Evolutionary conservation across 2,329 filamentous ascomycete genomes (phyloP), one percentile per base, ranked within the genome.

Genomic region (Ambrosiella xylebori): DNA sequence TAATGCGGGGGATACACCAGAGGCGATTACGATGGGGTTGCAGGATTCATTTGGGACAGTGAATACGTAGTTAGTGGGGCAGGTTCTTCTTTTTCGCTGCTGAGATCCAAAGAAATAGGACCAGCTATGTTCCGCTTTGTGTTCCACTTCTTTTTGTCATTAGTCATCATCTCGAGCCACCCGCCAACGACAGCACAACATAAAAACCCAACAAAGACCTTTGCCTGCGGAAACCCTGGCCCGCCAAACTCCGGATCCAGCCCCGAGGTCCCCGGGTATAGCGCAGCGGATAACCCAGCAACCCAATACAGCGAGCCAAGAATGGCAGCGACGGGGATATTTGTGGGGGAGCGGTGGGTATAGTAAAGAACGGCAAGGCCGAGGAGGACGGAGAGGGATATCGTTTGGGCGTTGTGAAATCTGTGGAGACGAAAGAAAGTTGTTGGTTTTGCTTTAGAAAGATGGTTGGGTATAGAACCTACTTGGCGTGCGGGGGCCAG

Each of bases 401-500:
- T 72, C 13, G 70, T 73, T 59, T 73, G 71, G 50, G 65, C 71
- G 57, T 69, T 70, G 64, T 73, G 71, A 62, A 73, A 73, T 57
- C 69, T 69, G 59, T 39, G 11, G 49, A 36, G 36, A 15, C 37
- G 40, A 6, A 19, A 44, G 35, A 17, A 27, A 5, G 27, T 27
- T 5, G 27, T 27, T 27, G 5, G 27, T 27, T 27, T 27, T 27
- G 3, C 27, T 27, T 27, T 27, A 5, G 27, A 27, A 19, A 15
- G n/a, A 47, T 2, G 5, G 7, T 15, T n/a, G 44, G 44, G 44
- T 13, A 47, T 15, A n/a, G 13, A 51, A 64, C 67, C 59, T 58
- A 73, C 71, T 72, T 74, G 5, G 72, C 72, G 59, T 74, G 72
- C 1, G 71, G 72, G n/a, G 71, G 68, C 71, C 71, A 74, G 45